A percentile compares a stretch with the other conserved stretches of the same genome.
Evolutionary conservation across 306 rosid genomes (phyloP).

Genomic region (Prunus kanzakura): DNA sequence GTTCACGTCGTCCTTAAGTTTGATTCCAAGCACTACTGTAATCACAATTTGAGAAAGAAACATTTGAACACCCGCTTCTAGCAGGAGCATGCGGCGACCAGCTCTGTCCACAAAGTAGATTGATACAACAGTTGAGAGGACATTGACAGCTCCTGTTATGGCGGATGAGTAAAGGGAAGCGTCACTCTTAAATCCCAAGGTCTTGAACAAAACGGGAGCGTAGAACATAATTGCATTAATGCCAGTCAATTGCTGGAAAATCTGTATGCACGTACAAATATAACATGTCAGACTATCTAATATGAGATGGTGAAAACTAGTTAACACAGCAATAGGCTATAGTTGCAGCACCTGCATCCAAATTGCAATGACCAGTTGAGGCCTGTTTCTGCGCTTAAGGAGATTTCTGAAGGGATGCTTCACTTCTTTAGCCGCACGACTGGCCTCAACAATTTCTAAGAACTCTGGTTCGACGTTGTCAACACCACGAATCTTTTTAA

Average conservation of each 20-base stretch:
- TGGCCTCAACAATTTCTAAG: constrained; percentile 45
- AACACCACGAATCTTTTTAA: constrained; percentile 49
- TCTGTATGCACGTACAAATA: constrained; percentile 4
- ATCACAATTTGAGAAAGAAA: constrained; percentile 48
- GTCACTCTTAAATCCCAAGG: constrained; percentile 40
- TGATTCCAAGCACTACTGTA: constrained; percentile 36
- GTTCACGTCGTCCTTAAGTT: constrained; percentile 31
- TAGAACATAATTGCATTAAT: constrained; percentile 71
- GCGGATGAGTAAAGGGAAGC: constrained; percentile 53
- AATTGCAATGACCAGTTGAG: constrained; percentile 47
- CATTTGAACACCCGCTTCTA: constrained; percentile 66
- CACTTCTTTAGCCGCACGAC: constrained; percentile 38
- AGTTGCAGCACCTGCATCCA: constrained; percentile 29
- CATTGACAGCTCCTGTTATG: constrained; percentile 59
- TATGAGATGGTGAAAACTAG: too few species aligned
- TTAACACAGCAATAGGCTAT: neutral
- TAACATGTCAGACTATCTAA: neutral
- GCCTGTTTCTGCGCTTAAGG: constrained; percentile 44
- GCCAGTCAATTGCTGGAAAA: constrained; percentile 64
- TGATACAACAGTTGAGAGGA: constrained; percentile 47
- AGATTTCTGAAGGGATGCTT: constrained; percentile 41
- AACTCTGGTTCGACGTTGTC: constrained; percentile 51
- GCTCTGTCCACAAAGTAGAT: constrained; percentile 42
- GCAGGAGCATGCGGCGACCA: constrained; percentile 41
- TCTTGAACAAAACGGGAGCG: constrained; percentile 56